A percentile compares a stretch with the other conserved stretches of the same genome.
Evolutionary conservation across 75 land plant species (phyloP).

Genomic region (Cryptomeria japonica): DNA sequence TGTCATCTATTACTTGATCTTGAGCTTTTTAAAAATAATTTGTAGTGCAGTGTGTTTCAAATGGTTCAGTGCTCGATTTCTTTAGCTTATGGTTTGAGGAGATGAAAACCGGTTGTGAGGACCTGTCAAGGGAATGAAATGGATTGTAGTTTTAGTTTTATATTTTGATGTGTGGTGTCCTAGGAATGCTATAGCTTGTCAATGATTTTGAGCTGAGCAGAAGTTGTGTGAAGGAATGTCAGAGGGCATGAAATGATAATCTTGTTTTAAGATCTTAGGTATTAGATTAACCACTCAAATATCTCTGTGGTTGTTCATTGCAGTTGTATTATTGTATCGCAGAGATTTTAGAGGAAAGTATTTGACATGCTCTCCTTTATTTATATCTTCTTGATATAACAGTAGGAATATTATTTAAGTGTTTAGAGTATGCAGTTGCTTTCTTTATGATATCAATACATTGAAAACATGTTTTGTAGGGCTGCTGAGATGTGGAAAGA

Average conservation of each 20-base stretch:
- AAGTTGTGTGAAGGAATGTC: background rate
- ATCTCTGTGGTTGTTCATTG: too few relatives aligned
- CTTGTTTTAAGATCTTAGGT: background rate
- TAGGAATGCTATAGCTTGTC: background rate
- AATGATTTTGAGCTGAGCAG: too few relatives aligned
- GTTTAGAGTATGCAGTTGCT: background rate
- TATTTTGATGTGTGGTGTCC: background rate
- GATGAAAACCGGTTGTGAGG: background rate
- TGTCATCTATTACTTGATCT: background rate
- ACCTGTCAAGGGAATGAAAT: background rate
- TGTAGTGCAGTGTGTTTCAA: background rate
- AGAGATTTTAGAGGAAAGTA: background rate
- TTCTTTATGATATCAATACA: background rate
- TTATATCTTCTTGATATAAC: background rate
- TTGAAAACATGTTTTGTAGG: background rate
- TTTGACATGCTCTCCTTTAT: background rate
- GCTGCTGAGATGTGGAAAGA: conserved; percentile 13
- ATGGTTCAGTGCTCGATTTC: background rate
- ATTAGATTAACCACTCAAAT: background rate
- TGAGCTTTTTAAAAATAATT: background rate
- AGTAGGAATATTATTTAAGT: too few relatives aligned
- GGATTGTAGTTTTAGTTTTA: too few relatives aligned
- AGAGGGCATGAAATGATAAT: background rate
- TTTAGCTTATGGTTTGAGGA: background rate
- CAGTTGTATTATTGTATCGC: too few relatives aligned